A percentile compares a stretch with the other conserved stretches of the same genome.
Conservation (phyloP, 2,329 filamentous ascomycete genomes). For the Gremmenia infestans region DNA sequence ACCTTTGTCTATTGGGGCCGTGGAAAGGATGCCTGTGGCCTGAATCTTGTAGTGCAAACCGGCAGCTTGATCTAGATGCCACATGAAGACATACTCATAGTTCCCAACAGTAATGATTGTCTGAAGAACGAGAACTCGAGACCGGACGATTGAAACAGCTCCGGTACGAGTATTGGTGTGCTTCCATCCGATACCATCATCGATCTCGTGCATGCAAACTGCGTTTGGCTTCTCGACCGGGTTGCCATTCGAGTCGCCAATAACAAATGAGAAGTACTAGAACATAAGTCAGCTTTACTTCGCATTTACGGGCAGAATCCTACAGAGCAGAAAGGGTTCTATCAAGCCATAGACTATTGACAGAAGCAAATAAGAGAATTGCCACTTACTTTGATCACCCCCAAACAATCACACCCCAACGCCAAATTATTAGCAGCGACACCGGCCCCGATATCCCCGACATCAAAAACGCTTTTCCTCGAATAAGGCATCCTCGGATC, state of each 20-base stretch:
- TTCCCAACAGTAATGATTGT: conserved; percentile 53
- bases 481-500: conserved; percentile 59
- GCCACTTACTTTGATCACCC: conserved; percentile 49
- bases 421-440: conserved; percentile 61
- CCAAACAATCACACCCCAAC: conserved; percentile 65
- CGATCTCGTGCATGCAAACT: conserved; percentile 65
- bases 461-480: conserved; percentile 64
- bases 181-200: conserved; percentile 65
- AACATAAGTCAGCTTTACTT: neutral
- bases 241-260: conserved; percentile 46
- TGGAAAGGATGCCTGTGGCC: conserved; percentile 58
- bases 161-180: conserved; percentile 53
- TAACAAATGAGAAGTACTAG: conserved; percentile 51
- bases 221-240: conserved; percentile 53
- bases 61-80: conserved; percentile 58
- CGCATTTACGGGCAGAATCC: no score
- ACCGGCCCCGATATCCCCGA: conserved; percentile 62
- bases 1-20: conserved; percentile 49
- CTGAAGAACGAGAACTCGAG: conserved; percentile 24
- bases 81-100: conserved; percentile 65
- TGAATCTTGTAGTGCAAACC: conserved; percentile 58
- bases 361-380: neutral
- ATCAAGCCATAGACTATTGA: no score
- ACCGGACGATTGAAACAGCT: conserved; percentile 20
- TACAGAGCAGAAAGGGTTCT: no score